A percentile compares a stretch with the other conserved stretches of the same genome.
Evolutionary conservation across 164 flowering plant species (phyloP).

Genomic region (Stephania yunnanensis): DNA sequence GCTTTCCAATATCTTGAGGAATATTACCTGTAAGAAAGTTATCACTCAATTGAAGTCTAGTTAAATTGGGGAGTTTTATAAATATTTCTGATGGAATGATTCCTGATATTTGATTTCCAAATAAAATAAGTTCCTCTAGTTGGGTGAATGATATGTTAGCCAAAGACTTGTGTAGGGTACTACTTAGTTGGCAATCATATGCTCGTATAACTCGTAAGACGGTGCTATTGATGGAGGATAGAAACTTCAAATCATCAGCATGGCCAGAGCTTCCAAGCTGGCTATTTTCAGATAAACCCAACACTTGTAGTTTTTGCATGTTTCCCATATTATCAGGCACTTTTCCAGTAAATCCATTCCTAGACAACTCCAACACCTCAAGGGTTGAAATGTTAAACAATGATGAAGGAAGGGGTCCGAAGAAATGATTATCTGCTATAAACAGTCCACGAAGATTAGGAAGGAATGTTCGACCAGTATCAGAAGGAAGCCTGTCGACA

Average conservation of each 20-base stretch:
- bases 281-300: not conserved
- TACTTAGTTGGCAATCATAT: not conserved
- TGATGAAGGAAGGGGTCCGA: too few species aligned
- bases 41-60: not conserved
- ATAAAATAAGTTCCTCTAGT: too few species aligned
- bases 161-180: not conserved
- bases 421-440: too few species aligned
- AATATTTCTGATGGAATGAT: too few species aligned
- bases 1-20: conserved; percentile 2
- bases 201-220: not conserved
- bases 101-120: too few species aligned
- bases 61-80: too few species aligned
- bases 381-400: not conserved
- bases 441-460: too few species aligned
- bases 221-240: not conserved
- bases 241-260: not conserved
- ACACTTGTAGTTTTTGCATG: not conserved
- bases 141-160: too few species aligned
- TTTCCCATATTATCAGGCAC: not conserved
- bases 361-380: not conserved
- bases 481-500: conserved; percentile 1
- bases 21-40: not conserved
- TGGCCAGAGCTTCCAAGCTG: not conserved
- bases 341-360: not conserved
- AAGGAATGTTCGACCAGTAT: conserved; percentile 1